Conservation (phyloP, 139 green algal genomes). For the Chlorella sp. region DNA sequence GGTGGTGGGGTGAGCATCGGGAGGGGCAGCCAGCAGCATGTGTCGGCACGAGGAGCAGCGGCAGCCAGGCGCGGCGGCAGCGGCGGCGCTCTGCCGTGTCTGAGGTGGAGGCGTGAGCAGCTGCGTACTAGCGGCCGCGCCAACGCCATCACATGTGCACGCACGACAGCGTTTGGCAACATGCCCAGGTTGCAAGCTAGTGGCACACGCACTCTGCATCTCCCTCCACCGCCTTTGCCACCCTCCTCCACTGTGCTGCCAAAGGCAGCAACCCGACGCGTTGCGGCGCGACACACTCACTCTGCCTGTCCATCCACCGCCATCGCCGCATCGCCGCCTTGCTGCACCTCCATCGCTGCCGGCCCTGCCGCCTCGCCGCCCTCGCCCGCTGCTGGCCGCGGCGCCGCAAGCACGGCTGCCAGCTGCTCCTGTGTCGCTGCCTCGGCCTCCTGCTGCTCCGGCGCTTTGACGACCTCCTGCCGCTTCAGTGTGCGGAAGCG, state of each 20-base stretch:
- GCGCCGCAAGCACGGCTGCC: conserved; percentile 33
- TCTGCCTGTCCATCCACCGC: conserved; percentile 19
- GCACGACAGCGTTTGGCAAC: too few species aligned
- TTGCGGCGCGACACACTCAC: neutral
- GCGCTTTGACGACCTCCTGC: conserved; percentile 18
- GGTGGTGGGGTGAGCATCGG: neutral
- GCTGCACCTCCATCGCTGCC: conserved; percentile 5
- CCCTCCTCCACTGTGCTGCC: too few species aligned
- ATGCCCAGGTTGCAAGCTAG: too few species aligned
- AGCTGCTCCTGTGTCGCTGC: conserved; percentile 25
- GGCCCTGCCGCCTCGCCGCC: conserved; percentile 1
- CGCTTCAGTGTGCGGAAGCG: conserved; percentile 40
- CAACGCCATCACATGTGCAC: too few species aligned
- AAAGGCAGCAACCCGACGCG: too few species aligned
- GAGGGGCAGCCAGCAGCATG: too few species aligned
- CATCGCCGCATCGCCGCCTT: conserved; percentile 22
- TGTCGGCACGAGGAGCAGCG: neutral
- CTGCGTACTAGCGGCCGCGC: too few species aligned
- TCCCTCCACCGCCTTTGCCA: too few species aligned
- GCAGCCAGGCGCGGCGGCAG: neutral
- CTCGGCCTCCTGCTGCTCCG: conserved; percentile 30
- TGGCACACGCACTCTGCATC: too few species aligned
- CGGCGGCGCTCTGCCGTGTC: too few species aligned
- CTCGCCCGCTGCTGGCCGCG: neutral
- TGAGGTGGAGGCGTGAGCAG: too few species aligned